These are phyloP conservation scores for Sutorius australiensis DNA, from an alignment of 768 basidiomycete genomes.

Conservation along the genomic window DNA sequence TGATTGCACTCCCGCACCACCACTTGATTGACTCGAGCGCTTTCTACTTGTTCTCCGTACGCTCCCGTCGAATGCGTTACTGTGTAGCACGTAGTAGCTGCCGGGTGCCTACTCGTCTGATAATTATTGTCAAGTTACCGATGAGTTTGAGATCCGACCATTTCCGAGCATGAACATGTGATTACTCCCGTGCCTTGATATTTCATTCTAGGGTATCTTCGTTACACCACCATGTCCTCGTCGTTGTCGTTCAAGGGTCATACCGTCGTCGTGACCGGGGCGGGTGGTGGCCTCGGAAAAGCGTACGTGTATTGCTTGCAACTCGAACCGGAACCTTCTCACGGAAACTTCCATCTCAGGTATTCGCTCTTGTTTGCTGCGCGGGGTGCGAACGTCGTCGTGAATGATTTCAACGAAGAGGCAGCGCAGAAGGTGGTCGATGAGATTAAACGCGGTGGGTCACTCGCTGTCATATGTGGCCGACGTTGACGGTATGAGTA, in stretches of 20 bases:
- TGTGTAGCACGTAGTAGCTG: slow-evolving; percentile 33
- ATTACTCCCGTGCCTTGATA: background rate
- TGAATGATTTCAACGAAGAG: slow-evolving; percentile 87
- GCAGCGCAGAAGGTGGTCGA: slow-evolving; percentile 92
- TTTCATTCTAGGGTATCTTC: background rate
- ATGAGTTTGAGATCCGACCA: background rate
- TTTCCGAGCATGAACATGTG: slow-evolving; percentile 6
- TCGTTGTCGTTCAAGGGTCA: slow-evolving; percentile 78
- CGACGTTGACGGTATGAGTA: slow-evolving; percentile 25
- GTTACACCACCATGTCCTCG: slow-evolving; percentile 35
- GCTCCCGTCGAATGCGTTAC: slow-evolving; percentile 32
- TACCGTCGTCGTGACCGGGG: slow-evolving; percentile 93
- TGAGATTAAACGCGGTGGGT: slow-evolving; percentile 75
- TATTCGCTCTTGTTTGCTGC: slow-evolving; percentile 92
- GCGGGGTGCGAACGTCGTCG: slow-evolving; percentile 89
- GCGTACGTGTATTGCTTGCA: slow-evolving; percentile 50
- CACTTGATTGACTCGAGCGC: slow-evolving; percentile 25
- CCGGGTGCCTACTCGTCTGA: slow-evolving; percentile 31
- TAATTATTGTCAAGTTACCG: slow-evolving; percentile 17
- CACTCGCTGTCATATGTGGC: background rate
- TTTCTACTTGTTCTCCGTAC: slow-evolving; percentile 30
- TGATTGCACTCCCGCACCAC: background rate
- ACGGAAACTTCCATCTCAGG: slow-evolving; percentile 37
- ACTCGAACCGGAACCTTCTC: background rate
- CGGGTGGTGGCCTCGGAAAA: slow-evolving; percentile 91